These are phyloP conservation scores for Camellia oleifera DNA, from an alignment of 179 eudicot genomes.

Conservation along the genomic window DNA sequence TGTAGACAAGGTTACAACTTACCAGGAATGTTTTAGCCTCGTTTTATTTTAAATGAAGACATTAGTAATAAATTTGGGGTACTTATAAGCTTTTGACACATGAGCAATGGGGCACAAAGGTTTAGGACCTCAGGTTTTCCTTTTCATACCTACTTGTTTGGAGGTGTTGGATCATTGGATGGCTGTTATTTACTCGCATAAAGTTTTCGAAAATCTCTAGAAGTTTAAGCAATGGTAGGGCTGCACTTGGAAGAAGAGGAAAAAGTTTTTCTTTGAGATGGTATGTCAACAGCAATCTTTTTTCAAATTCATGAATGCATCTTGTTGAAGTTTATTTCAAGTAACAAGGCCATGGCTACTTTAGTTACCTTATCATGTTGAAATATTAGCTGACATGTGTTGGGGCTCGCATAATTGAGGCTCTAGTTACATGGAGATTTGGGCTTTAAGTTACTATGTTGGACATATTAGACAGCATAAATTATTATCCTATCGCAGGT, in stretches of 20 bases:
- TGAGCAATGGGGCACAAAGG: too few species aligned
- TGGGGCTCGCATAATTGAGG: too few species aligned
- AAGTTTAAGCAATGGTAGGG: neutral
- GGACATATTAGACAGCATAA: neutral
- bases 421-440: neutral
- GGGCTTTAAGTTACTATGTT: neutral
- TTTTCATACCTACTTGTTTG: neutral
- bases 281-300: neutral
- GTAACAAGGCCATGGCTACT: neutral
- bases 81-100: too few species aligned
- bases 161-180: too few species aligned
- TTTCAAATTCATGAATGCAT: constrained; percentile 2
- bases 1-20: too few species aligned
- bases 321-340: neutral
- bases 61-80: too few species aligned
- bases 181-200: neutral
- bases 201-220: neutral
- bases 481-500: too few species aligned
- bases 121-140: too few species aligned
- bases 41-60: too few species aligned
- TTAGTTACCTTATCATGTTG: neutral
- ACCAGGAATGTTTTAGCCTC: too few species aligned
- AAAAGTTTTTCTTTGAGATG: neutral
- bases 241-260: neutral
- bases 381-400: neutral